Evolutionary conservation across 1,284 basidiomycete species (phyloP).

Genomic region (Sanghuangporus weigelae): DNA sequence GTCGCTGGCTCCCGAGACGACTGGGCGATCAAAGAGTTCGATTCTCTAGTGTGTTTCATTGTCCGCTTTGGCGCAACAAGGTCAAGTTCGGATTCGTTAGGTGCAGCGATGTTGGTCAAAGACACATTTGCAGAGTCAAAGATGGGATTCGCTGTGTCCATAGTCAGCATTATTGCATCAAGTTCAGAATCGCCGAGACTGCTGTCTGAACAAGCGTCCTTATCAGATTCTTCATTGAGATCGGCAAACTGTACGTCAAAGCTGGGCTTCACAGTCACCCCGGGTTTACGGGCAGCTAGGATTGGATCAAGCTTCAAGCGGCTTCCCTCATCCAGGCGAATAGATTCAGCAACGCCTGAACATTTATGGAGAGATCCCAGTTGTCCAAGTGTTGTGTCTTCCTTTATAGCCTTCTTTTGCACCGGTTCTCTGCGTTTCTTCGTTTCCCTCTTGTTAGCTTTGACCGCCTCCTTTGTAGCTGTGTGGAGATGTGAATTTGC

Average conservation of each 20-base stretch:
- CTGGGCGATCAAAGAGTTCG: neutral
- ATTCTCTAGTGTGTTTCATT: neutral
- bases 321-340: conserved; percentile 36
- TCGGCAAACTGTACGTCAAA: conserved; percentile 53
- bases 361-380: conserved; percentile 43
- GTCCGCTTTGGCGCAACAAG: neutral
- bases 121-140: conserved; percentile 1
- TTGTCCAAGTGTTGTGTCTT: conserved; percentile 32
- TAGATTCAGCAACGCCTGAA: conserved; percentile 36
- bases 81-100: neutral
- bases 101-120: neutral
- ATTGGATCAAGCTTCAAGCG: conserved; percentile 41
- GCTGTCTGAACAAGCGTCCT: conserved; percentile 22
- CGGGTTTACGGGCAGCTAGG: conserved; percentile 26
- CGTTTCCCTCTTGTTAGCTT: neutral
- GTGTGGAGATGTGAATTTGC: no score
- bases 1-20: neutral
- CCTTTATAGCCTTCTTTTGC: conserved; percentile 16
- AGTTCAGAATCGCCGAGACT: conserved; percentile 36
- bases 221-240: conserved; percentile 29
- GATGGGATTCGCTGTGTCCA: conserved; percentile 19
- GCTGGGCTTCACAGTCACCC: conserved; percentile 25
- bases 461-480: neutral
- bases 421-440: neutral
- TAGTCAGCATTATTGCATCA: conserved; percentile 30